phyloP scores from a whole-genome alignment of 371 early-diverging fungal species.

The Pancytospora philotis region DNA sequence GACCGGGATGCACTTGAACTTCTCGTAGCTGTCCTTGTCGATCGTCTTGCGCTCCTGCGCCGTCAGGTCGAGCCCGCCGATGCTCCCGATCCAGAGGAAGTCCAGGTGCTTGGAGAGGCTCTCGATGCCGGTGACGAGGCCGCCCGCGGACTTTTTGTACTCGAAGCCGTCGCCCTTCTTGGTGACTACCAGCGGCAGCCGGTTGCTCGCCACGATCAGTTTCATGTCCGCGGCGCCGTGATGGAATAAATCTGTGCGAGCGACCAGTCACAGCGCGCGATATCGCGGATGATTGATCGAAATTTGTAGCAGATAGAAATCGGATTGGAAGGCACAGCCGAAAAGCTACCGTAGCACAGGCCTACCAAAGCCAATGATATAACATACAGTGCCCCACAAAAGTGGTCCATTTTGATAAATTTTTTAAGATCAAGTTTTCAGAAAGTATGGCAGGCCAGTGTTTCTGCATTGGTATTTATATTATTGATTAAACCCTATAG shows the following conservation, averaged over 20 bases:
- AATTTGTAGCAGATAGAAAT: too few species aligned
- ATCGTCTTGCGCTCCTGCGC: conserved; percentile 69
- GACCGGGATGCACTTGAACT: conserved; percentile 81
- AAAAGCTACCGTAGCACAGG: too few species aligned
- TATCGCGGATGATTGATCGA: too few species aligned
- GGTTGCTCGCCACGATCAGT: conserved; percentile 93
- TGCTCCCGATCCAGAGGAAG: conserved; percentile 97
- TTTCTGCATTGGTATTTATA: too few species aligned
- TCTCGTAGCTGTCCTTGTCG: conserved; percentile 64
- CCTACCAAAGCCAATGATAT: too few species aligned
- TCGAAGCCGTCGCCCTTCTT: conserved; percentile 62
- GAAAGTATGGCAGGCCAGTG: too few species aligned
- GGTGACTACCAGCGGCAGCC: conserved; percentile 86
- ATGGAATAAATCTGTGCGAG: background rate
- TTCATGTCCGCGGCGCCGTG: conserved; percentile 23
- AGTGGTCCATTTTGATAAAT: too few species aligned
- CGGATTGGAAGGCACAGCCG: too few species aligned
- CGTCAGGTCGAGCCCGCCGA: conserved; percentile 72
- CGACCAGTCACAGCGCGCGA: background rate
- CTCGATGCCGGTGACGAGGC: conserved; percentile 84
- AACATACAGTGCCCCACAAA: too few species aligned
- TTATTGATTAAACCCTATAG: too few species aligned
- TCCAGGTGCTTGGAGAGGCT: conserved; percentile 80
- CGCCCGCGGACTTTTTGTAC: conserved; percentile 82
- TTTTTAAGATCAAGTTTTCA: too few species aligned